Evolutionary conservation across 352 stramenopile species (phyloP).

Genomic region (Achlya hypogyna): DNA sequence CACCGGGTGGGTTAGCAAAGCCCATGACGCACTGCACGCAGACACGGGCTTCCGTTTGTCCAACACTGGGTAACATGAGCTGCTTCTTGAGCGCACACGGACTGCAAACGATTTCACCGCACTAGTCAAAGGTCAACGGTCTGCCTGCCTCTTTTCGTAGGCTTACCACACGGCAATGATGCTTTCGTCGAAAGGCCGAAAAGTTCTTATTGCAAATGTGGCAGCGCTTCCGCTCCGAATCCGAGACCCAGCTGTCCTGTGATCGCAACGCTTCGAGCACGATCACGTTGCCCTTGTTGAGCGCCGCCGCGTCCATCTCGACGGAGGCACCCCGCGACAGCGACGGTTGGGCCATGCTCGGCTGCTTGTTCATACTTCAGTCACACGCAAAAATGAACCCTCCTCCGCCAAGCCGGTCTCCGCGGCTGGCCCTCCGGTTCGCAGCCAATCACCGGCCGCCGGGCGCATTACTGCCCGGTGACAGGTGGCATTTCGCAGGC

Average conservation of each 20-base stretch:
- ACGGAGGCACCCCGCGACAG: not conserved
- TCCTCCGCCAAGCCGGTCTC: too few species aligned
- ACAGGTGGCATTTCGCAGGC: not conserved
- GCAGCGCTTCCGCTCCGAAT: conserved; percentile 82
- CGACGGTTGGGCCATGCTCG: not conserved
- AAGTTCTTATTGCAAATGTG: conserved; percentile 86
- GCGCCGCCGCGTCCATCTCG: conserved; percentile 29
- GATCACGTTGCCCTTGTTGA: conserved; percentile 35
- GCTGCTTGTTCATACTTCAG: not conserved
- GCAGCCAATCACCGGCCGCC: not conserved
- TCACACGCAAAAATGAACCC: not conserved
- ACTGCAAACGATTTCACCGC: conserved; percentile 76
- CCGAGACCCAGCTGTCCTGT: conserved; percentile 81
- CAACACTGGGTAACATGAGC: not conserved
- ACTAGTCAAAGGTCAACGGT: conserved; percentile 30
- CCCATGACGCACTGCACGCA: not conserved
- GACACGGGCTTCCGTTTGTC: not conserved
- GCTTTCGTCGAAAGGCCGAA: conserved; percentile 80
- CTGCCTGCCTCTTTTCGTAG: not conserved
- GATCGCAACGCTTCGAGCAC: conserved; percentile 79
- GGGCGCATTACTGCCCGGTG: not conserved
- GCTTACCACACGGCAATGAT: conserved; percentile 79
- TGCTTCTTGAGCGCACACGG: conserved; percentile 81
- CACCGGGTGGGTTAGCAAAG: not conserved
- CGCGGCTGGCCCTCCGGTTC: too few species aligned